Base-by-base conservation (phyloP, 768 basidiomycete species). In the Calocybe cyanea region DNA sequence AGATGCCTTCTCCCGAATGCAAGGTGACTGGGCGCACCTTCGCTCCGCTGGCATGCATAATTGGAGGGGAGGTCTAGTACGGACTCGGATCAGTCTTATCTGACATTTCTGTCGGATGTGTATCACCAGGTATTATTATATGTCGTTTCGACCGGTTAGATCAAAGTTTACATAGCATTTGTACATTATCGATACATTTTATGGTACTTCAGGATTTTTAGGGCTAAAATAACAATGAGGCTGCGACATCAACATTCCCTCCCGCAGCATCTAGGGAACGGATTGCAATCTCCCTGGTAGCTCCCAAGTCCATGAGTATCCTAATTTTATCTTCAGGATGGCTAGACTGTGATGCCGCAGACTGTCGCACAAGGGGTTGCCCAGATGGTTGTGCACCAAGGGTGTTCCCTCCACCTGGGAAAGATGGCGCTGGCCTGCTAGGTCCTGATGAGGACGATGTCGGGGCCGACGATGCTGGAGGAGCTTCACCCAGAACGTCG, bases 1-100 rank as follows among this genome's bases (percentile, higher is more conserved):
- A 53, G 91, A 93, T 62, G 93, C 92, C 0, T 95, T 93, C 60
- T 71, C 88, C 2, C 71, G 90, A 49, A 93, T 95, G 85, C 92
- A 94, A 63, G 75, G 82, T 4, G 85, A 92, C 50, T 88, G 88
- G 81, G 73, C 83, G 2, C 86, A 90, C 56, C 73, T 75, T 32
- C 81, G 92, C 40, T 85, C 84, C 18, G 89, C 88, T 2, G 92
- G 92, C 0, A 87, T 93, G 81, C 73, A 81, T 50, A 91, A 94
- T 61, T 95, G 88, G 85, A 75, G 90, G 41, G 90, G 90, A 4
- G 92, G 92, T 0, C 70, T 94, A 30, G 72, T 87, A 24, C 75
- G 91, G 61, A 87, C 89, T 15, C 76, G 78, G 46, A 80, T 92
- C 63, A 87, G 77, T 57, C 77, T 92, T 54, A 92, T 92, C 45